Evolutionary conservation across 164 flowering plant genomes (phyloP).

Genomic region (Sedum album): DNA sequence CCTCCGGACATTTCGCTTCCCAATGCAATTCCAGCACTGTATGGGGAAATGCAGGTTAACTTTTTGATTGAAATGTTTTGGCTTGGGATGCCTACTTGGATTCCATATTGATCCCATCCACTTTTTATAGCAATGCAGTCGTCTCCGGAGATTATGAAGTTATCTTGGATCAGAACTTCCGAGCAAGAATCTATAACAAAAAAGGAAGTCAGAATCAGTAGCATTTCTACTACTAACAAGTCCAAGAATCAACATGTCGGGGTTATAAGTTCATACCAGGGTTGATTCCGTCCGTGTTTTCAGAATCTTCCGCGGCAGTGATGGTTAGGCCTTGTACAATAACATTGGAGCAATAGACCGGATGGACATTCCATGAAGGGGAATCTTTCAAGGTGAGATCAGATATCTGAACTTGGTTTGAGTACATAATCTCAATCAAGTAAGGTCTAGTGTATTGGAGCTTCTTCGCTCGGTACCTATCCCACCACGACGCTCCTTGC

Average conservation of each 20-base stretch:
- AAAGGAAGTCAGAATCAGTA: conserved; percentile 20
- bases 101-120: conserved; percentile 19
- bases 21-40: conserved; percentile 13
- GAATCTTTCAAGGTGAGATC: too few relatives aligned
- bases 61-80: conserved; percentile 8
- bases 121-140: conserved; percentile 16
- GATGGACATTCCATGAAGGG: too few relatives aligned
- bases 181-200: conserved; percentile 15
- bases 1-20: conserved; percentile 17
- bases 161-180: conserved; percentile 10
- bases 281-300: too few relatives aligned
- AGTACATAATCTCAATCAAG: conserved; percentile 28
- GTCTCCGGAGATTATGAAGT: conserved; percentile 16
- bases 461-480: conserved; percentile 12
- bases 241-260: too few relatives aligned
- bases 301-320: too few relatives aligned
- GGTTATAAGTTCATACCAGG: too few relatives aligned
- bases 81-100: conserved; percentile 12
- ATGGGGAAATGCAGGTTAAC: conserved; percentile 17
- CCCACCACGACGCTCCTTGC: conserved; percentile 29
- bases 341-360: too few relatives aligned
- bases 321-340: too few relatives aligned
- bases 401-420: too few relatives aligned
- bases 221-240: too few relatives aligned
- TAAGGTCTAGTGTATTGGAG: conserved; percentile 24